Evolutionary conservation across 2,329 filamentous ascomycete species (phyloP).

Genomic region (Huntiella abstrusa): DNA sequence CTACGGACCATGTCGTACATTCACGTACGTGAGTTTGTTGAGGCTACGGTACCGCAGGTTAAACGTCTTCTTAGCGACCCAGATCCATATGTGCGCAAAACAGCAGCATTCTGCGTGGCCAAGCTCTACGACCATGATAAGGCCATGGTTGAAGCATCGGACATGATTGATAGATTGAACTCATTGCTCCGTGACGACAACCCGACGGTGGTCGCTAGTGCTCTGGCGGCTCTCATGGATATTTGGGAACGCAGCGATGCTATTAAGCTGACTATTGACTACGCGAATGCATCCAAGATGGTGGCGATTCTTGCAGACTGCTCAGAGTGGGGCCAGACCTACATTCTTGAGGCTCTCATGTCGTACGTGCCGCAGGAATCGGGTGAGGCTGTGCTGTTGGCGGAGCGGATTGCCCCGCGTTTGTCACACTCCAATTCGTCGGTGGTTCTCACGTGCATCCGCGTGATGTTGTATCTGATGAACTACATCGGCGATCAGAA

Average conservation of each 20-base stretch:
- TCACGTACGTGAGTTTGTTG: constrained; percentile 88
- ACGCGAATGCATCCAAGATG: constrained; percentile 93
- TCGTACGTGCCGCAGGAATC: constrained; percentile 90
- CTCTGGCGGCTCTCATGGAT: constrained; percentile 78
- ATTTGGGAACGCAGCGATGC: constrained; percentile 97
- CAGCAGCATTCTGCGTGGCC: constrained; percentile 85
- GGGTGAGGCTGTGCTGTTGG: constrained; percentile 69
- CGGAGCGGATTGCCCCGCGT: constrained; percentile 85
- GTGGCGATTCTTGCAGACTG: constrained; percentile 91
- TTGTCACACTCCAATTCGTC: constrained; percentile 94
- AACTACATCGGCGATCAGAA: constrained; percentile 93
- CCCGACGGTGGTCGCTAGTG: constrained; percentile 89
- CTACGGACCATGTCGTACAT: constrained; percentile 94
- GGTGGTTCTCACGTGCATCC: constrained; percentile 87
- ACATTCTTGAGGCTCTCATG: constrained; percentile 94
- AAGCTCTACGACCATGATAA: constrained; percentile 96
- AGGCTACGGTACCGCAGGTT: constrained; percentile 69
- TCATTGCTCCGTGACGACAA: constrained; percentile 85
- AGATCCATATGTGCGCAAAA: constrained; percentile 95
- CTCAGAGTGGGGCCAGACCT: constrained; percentile 98
- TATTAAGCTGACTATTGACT: constrained; percentile 96
- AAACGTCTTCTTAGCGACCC: constrained; percentile 67
- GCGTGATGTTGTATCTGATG: constrained; percentile 93
- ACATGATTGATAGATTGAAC: constrained; percentile 84
- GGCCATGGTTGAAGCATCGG: constrained; percentile 71